Base-by-base conservation (phyloP, 2,329 filamentous ascomycete species). In the Fusarium xyrophilum region DNA sequence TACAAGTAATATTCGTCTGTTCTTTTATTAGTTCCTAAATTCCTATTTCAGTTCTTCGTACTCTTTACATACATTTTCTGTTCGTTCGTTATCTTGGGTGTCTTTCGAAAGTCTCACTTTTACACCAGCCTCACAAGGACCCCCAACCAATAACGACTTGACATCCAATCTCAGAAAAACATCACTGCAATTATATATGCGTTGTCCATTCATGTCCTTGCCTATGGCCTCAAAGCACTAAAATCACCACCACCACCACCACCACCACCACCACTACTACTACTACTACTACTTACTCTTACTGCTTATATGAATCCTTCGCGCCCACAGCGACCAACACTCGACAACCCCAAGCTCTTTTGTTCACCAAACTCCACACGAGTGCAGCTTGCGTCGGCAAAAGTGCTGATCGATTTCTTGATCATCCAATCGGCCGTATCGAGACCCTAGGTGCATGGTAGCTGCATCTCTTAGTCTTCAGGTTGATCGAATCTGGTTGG, bases 391-490 rank as follows among this genome's bases (percentile, higher is more conserved):
- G 59, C 36, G 47, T 43, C 39, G 30, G 13, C 27, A 30, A 44
- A 67, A 39, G 48, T 52, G 40, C 54, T 64, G 52, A 35, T 55
- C 43, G 44, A 69, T 30, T 69, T 30, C 51, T 44, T 54, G 40
- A 40, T 40, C 66, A 55, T 53, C 55, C 54, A 70, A 55, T 62
- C 46, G 54, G 55, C 50, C 51, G 48, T 53, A 55, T 38, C 48
- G 28, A 36, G 63, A 51, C 42, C 52, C 56, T 39, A 30, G 42
- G 46, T 65, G 58, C 46, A 63, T 63, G 36, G 28, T 58, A 43
- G 39, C 42, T 40, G 47, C 47, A 39, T 52, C 43, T 55, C 39
- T 50, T 56, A 53, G 51, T 46, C 48, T 53, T 58, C 40, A 60
- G 28, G 52, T 39, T 62, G 28, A 47, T 38, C 51, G 40, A 68